A percentile compares a stretch with the other conserved stretches of the same genome.
Conservation (phyloP, 305 asterid genomes). For the Fraxinus ornus region DNA sequence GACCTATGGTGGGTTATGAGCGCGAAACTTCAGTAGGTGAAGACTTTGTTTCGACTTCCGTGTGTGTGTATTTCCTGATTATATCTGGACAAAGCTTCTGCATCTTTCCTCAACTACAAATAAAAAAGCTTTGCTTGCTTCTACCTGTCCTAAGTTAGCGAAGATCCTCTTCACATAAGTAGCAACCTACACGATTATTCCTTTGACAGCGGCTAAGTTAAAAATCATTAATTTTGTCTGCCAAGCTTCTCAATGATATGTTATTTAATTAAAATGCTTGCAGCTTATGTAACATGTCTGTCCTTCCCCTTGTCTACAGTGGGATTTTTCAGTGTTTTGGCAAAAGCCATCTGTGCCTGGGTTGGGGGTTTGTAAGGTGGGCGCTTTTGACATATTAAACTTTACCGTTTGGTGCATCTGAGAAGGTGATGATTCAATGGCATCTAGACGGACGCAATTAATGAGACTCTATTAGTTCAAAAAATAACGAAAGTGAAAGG, state of each 20-base stretch:
- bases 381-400: not conserved
- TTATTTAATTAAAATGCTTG: not conserved
- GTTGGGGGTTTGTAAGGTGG: not conserved
- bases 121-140: not conserved
- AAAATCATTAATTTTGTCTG: not conserved
- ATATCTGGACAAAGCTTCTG: not conserved
- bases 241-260: not conserved
- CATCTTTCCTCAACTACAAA: not conserved
- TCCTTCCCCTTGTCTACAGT: not conserved
- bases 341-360: not conserved
- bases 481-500: not conserved
- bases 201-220: not conserved
- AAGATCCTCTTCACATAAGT: not conserved
- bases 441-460: not conserved
- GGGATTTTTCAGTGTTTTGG: not conserved
- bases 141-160: not conserved
- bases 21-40: not conserved
- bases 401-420: not conserved
- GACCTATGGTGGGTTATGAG: not conserved
- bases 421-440: not conserved
- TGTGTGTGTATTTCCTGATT: not conserved
- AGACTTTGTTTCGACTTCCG: not conserved
- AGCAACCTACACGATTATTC: not conserved
- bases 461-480: conserved; percentile 14
- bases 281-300: not conserved